phyloP scores from a whole-genome alignment of 441 rosid species.

The Brassica balearica region DNA sequence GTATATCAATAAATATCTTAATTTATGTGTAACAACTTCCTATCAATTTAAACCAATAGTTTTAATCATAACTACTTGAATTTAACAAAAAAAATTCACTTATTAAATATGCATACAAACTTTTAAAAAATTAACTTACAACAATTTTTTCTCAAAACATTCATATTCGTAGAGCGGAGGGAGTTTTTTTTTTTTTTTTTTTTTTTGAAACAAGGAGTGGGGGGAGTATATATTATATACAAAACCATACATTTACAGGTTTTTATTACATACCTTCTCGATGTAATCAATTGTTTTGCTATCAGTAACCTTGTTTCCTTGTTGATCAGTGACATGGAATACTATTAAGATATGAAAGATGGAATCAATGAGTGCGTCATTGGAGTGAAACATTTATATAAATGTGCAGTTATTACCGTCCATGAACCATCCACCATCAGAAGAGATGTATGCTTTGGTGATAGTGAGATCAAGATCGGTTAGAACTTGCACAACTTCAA shows the following conservation, averaged over 20 bases:
- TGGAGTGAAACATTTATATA: not conserved
- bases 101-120: no score
- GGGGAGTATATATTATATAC: not conserved
- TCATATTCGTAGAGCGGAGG: no score
- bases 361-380: not conserved
- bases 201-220: no score
- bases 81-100: no score
- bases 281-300: constrained; percentile 74
- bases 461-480: constrained; percentile 86
- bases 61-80: no score
- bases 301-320: constrained; percentile 82
- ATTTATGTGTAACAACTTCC: no score
- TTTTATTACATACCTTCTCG: constrained; percentile 62
- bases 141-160: no score
- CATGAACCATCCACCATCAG: constrained; percentile 99
- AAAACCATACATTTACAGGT: constrained; percentile 1
- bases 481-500: constrained; percentile 90
- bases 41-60: no score
- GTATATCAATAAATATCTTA: no score
- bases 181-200: no score
- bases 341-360: constrained; percentile 46
- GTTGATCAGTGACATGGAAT: constrained; percentile 86
- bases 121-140: no score
- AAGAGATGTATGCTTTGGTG: constrained; percentile 87
- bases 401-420: constrained; percentile 57